Evolutionary conservation across 116 monocot genomes (phyloP), one percentile per base, ranked within the genome.

Genomic region (Phalaenopsis hybrid): DNA sequence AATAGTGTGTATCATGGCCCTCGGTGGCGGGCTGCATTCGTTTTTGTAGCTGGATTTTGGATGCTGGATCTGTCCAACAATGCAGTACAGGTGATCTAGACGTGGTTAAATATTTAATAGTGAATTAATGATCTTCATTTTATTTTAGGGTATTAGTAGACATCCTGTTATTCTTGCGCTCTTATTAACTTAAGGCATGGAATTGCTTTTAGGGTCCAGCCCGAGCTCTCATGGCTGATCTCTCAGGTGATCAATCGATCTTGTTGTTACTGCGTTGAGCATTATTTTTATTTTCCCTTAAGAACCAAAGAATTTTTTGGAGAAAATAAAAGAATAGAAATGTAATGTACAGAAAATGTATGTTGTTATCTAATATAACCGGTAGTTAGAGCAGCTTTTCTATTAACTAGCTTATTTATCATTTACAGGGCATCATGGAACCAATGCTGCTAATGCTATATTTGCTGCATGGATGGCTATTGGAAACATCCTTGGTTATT

Each of bases 181-280:
- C 31, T 28, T 67, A 28, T 28, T 25, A 67, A 67, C 21, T 25
- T 67, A 67, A 28, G 34, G 12, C 33, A 50, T 75, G 15, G 41
- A 59, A 74, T 59, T 75, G 4, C 7, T 80, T 67, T n/a, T 52
- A 92, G 87, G 92, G 90, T 78, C 92, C 92, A 11, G 85, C 87
- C 61, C 90, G 92, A 57, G 92, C 92, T 68, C 78, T 92, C 23
- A 90, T 90, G 90, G 90, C 88, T 63, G 92, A 92, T 85, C 84
- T 92, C 51, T 86, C 90, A 79, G 92, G 92, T 92, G 44, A 55
- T 4, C 28, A 20, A 63, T n/a, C 28, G 37, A 63, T 21, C 23
- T 63, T 63, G 63, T 63, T 21, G 25, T 25, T 9, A 41, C 72
- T 37, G 5, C 72, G 37, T 41, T 41, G 41, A 23, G 37, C 41